These are phyloP conservation scores for Glebionis coronaria DNA, from an alignment of 129 eudicot genomes.

Conservation along the genomic window DNA sequence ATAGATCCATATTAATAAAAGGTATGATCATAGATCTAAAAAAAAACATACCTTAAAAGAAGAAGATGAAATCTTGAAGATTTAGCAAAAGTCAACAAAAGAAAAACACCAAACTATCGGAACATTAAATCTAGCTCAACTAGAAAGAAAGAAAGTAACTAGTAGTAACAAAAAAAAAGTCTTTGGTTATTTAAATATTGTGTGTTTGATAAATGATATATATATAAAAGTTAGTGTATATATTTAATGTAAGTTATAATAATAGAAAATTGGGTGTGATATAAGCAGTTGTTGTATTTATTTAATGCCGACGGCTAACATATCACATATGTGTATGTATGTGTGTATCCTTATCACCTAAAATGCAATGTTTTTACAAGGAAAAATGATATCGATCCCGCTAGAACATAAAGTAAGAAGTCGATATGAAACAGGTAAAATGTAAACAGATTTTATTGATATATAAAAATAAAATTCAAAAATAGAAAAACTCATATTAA, in stretches of 20 bases:
- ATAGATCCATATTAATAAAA: not conserved
- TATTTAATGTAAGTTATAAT: constrained; percentile 9
- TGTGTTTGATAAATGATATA: constrained; percentile 6
- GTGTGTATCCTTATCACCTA: no score
- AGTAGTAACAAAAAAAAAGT: constrained; percentile 25
- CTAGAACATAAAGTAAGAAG: no score
- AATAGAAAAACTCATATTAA: no score
- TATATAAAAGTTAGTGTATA: not conserved
- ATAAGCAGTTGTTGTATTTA: not conserved
- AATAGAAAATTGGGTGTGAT: constrained; percentile 15
- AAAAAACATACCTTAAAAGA: constrained; percentile 23
- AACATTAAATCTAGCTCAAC: constrained; percentile 57
- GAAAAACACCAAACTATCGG: constrained; percentile 45
- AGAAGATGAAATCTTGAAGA: constrained; percentile 26
- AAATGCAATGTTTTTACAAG: no score
- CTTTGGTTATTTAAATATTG: constrained; percentile 18
- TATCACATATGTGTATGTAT: not conserved
- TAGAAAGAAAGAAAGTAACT: constrained; percentile 27
- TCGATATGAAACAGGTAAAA: no score
- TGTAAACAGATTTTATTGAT: no score
- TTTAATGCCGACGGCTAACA: not conserved
- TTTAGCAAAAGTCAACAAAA: no score
- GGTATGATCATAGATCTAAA: constrained; percentile 38
- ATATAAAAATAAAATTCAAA: no score
- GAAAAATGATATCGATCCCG: no score